Conservation (phyloP, 371 early-diverging fungal species). For the Paramicrosporidium saccamoebae region DNA sequence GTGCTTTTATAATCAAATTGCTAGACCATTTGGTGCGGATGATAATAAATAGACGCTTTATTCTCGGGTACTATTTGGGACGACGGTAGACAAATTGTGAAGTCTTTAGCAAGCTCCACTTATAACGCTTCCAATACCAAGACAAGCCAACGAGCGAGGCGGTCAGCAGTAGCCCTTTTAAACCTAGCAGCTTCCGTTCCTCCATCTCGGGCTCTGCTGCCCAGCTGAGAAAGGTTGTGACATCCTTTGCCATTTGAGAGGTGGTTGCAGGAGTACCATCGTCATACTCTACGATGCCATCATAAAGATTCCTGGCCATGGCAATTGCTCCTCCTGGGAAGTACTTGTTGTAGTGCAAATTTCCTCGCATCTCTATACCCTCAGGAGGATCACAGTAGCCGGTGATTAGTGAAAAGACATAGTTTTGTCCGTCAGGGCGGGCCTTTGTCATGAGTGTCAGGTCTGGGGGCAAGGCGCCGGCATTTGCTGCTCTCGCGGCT, state of each 20-base stretch:
- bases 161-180: slow-evolving; percentile 38
- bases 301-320: slow-evolving; percentile 77
- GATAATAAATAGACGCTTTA: too few relatives aligned
- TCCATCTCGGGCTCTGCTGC: slow-evolving; percentile 86
- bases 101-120: slow-evolving; percentile 34
- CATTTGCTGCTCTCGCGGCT: slow-evolving; percentile 81
- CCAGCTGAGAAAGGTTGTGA: slow-evolving; percentile 69
- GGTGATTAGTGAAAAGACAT: slow-evolving; percentile 70
- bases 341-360: slow-evolving; percentile 89
- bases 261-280: slow-evolving; percentile 91
- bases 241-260: slow-evolving; percentile 91
- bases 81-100: slow-evolving; percentile 33
- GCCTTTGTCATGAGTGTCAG: slow-evolving; percentile 76
- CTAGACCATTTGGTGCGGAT: not conserved
- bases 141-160: slow-evolving; percentile 16
- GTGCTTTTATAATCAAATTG: too few relatives aligned
- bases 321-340: slow-evolving; percentile 94
- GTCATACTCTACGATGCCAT: slow-evolving; percentile 80
- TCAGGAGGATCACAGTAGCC: slow-evolving; percentile 87
- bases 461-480: slow-evolving; percentile 84
- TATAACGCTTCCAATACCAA: slow-evolving; percentile 37
- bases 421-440: slow-evolving; percentile 76
- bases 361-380: slow-evolving; percentile 73
- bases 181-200: slow-evolving; percentile 75
- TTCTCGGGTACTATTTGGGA: too few relatives aligned